Percentiles rank a stretch among this genome's conserved stretches.
Evolutionary conservation across 768 basidiomycete genomes (phyloP).

Genomic region (Suillus subluteus): DNA sequence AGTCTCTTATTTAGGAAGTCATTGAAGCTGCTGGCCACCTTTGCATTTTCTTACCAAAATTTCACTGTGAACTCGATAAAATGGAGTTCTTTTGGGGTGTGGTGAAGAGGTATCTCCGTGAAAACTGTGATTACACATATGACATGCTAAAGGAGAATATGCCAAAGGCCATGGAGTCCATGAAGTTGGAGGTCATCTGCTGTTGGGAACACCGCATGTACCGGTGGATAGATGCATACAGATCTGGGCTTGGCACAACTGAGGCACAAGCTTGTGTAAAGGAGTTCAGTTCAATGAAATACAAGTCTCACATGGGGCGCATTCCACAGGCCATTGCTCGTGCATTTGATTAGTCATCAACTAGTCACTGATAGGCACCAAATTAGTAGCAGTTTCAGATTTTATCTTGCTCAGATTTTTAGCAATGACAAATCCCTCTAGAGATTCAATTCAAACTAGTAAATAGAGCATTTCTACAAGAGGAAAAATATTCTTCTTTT

Average conservation of each 20-base stretch:
- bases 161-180: constrained; percentile 24
- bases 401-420: no score
- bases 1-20: constrained; percentile 28
- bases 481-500: constrained; percentile 2
- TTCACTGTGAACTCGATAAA: not conserved
- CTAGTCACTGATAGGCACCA: not conserved
- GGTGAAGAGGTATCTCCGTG: constrained; percentile 27
- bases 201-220: constrained; percentile 20
- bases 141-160: constrained; percentile 28
- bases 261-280: constrained; percentile 19
- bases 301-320: constrained; percentile 17
- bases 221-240: constrained; percentile 23
- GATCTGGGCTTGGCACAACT: constrained; percentile 13
- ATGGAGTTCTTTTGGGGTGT: constrained; percentile 17
- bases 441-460: no score
- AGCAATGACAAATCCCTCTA: no score
- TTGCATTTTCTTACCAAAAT: constrained; percentile 34
- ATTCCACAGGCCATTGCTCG: not conserved
- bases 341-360: constrained; percentile 5
- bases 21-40: constrained; percentile 31
- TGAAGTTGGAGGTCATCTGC: constrained; percentile 15
- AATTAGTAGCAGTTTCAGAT: not conserved
- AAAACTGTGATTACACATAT: constrained; percentile 31
- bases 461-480: constrained; percentile 11
- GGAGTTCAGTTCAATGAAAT: constrained; percentile 18